Evolutionary conservation across 176 grass and related monocot species (phyloP).

Genomic region (Hyparrhenia diplandra): DNA sequence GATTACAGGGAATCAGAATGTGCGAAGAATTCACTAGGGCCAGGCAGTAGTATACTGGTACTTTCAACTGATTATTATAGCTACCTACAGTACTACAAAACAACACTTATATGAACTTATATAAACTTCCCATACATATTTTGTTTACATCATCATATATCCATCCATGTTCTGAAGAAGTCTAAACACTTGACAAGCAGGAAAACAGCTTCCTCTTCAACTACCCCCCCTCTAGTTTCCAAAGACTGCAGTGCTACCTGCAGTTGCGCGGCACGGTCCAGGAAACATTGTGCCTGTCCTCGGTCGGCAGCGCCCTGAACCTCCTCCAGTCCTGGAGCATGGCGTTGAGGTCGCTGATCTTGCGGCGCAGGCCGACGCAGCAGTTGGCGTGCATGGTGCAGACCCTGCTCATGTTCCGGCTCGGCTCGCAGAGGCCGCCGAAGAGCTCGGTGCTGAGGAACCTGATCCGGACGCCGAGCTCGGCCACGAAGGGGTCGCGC

Average conservation of each 20-base stretch:
- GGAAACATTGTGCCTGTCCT: not conserved
- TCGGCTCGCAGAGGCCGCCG: slow-evolving; percentile 59
- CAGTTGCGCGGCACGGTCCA: slow-evolving; percentile 67
- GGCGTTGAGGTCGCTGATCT: slow-evolving; percentile 52
- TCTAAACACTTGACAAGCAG: not conserved
- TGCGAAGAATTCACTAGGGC: not conserved
- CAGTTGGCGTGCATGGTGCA: slow-evolving; percentile 88
- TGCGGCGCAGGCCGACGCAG: slow-evolving; percentile 55
- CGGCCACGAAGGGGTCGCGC: slow-evolving; percentile 22
- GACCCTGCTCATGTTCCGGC: slow-evolving; percentile 43
- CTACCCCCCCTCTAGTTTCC: slow-evolving; percentile 8
- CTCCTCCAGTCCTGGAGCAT: slow-evolving; percentile 72
- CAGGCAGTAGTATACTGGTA: not conserved
- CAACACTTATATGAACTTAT: not conserved
- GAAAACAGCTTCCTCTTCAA: not conserved
- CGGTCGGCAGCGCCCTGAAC: slow-evolving; percentile 41
- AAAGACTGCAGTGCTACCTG: slow-evolving; percentile 47
- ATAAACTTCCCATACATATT: not conserved
- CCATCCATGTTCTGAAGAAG: not conserved
- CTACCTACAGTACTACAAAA: not conserved
- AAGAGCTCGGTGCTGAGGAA: slow-evolving; percentile 73
- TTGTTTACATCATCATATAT: not conserved
- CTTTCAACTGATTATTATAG: not conserved
- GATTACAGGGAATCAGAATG: not conserved
- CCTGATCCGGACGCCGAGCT: slow-evolving; percentile 41